These are phyloP conservation scores for Toxicodendron radicans DNA, from an alignment of 345 rosid species.

Conservation along the genomic window DNA sequence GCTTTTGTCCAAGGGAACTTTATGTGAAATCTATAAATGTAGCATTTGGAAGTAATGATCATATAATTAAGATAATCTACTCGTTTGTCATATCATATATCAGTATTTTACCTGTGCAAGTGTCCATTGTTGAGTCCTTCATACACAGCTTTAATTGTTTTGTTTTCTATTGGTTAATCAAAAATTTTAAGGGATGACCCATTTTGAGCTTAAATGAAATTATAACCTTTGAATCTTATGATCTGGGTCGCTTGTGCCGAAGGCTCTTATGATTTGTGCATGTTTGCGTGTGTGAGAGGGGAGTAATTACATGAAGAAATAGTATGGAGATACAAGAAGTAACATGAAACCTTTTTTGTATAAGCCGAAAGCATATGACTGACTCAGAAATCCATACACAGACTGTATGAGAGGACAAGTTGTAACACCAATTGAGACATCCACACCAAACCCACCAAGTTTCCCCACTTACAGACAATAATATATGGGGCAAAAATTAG, in stretches of 20 bases:
- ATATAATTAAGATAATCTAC: too few relatives aligned
- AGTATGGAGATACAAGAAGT: not conserved
- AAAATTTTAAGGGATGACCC: not conserved
- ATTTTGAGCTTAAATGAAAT: not conserved
- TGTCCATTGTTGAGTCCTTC: not conserved
- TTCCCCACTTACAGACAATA: slow-evolving; percentile 22
- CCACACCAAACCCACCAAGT: slow-evolving; percentile 36
- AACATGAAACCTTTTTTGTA: slow-evolving; percentile 25
- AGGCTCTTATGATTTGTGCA: not conserved
- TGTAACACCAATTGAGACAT: slow-evolving; percentile 27
- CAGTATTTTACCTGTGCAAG: too few relatives aligned
- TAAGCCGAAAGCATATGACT: slow-evolving; percentile 32
- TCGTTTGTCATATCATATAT: too few relatives aligned
- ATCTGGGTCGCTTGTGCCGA: not conserved
- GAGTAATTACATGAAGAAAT: not conserved
- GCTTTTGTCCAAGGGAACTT: too few relatives aligned
- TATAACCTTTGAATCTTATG: not conserved
- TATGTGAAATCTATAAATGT: too few relatives aligned
- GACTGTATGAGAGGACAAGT: slow-evolving; percentile 26
- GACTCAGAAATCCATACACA: slow-evolving; percentile 39
- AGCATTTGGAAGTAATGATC: too few relatives aligned
- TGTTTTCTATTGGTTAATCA: not conserved
- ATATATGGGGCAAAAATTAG: slow-evolving; percentile 30
- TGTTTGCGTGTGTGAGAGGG: not conserved
- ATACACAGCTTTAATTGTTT: not conserved